Conservation (phyloP, 2,329 filamentous ascomycete species). For the Ilyonectria destructans region DNA sequence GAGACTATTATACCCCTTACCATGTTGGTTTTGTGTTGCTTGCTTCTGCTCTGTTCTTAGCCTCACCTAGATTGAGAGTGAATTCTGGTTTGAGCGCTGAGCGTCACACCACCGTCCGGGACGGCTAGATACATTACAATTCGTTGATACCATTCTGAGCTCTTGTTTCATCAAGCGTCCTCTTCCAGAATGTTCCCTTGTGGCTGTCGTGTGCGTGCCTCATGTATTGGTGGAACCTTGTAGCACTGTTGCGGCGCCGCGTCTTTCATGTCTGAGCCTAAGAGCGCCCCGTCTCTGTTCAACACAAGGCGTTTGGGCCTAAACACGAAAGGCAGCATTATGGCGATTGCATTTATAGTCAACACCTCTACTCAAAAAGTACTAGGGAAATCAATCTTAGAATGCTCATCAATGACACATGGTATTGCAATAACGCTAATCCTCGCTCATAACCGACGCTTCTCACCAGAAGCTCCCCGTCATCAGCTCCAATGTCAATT, state of each 20-base stretch:
- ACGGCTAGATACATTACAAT: background rate
- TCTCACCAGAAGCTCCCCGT: constrained; percentile 6
- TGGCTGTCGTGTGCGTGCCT: background rate
- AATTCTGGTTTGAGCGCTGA: constrained; percentile 9
- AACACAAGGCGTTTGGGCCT: background rate
- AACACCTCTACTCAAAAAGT: background rate
- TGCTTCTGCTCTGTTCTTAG: constrained; percentile 10
- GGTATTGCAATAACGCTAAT: constrained; percentile 8
- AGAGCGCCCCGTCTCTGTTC: background rate
- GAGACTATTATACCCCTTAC: constrained; percentile 32
- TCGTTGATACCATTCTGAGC: background rate
- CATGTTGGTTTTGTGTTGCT: constrained; percentile 13
- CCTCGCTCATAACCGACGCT: constrained; percentile 17
- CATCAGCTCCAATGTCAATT: constrained; percentile 11
- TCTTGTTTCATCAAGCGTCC: background rate
- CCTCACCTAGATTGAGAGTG: constrained; percentile 2
- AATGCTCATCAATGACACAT: background rate
- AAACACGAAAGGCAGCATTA: background rate
- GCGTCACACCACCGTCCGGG: background rate
- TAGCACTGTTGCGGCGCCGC: background rate
- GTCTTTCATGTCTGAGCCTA: background rate
- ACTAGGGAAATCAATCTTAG: background rate
- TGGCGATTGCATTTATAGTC: background rate
- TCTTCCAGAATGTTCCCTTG: background rate
- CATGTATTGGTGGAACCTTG: background rate